These are phyloP conservation scores for Salvia sclarea DNA, from an alignment of 305 asterid species.

Conservation along the genomic window DNA sequence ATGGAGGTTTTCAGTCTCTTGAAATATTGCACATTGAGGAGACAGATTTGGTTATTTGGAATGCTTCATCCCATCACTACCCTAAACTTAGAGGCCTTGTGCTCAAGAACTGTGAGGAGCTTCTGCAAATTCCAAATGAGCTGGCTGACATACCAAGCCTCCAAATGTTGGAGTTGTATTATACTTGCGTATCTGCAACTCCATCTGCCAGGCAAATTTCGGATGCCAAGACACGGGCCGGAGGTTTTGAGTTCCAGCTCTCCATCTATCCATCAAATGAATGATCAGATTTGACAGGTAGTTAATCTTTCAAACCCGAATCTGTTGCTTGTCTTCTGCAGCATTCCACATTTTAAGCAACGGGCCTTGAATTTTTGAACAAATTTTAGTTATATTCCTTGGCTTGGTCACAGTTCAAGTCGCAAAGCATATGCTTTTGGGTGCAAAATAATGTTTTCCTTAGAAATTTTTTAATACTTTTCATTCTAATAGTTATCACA, in stretches of 20 bases:
- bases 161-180: neutral
- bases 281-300: too few species aligned
- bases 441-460: too few species aligned
- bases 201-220: neutral
- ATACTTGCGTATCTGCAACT: neutral
- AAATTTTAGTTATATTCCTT: too few species aligned
- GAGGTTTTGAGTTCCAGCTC: neutral
- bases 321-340: too few species aligned
- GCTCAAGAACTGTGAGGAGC: neutral
- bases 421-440: too few species aligned
- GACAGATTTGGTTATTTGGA: slow-evolving; percentile 31
- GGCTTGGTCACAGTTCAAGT: too few species aligned
- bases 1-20: slow-evolving; percentile 35
- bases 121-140: neutral
- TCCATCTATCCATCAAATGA: neutral
- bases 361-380: too few species aligned
- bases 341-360: too few species aligned
- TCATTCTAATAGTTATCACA: too few species aligned
- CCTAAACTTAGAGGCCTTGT: slow-evolving; percentile 30
- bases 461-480: too few species aligned
- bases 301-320: too few species aligned
- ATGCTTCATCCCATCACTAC: slow-evolving; percentile 29
- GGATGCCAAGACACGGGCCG: neutral
- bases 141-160: neutral
- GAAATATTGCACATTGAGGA: slow-evolving; percentile 34